These are phyloP conservation scores for Coemansia sp. DNA, from an alignment of 192 early-diverging fungal species.

Conservation along the genomic window DNA sequence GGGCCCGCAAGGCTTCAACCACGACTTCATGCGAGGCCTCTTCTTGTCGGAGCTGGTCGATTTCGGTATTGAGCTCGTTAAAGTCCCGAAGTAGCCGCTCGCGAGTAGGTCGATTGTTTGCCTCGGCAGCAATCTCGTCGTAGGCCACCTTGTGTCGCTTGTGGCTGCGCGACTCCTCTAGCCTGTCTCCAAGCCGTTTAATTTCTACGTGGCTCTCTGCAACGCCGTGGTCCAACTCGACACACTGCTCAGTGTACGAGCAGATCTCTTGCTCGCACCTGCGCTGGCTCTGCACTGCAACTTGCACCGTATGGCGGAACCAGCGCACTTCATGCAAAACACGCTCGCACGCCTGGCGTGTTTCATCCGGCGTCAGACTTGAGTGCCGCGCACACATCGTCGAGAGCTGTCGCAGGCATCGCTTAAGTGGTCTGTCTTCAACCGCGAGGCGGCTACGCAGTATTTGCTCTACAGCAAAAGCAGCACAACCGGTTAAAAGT, in stretches of 20 bases:
- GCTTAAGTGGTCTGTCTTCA: slow-evolving; percentile 47
- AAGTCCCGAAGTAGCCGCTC: slow-evolving; percentile 28
- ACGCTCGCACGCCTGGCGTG: slow-evolving; percentile 19
- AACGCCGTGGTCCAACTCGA: slow-evolving; percentile 18
- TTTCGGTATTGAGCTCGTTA: slow-evolving; percentile 27
- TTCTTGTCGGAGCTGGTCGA: slow-evolving; percentile 44
- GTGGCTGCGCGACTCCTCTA: slow-evolving; percentile 50
- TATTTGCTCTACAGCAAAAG: slow-evolving; percentile 31
- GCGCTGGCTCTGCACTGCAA: slow-evolving; percentile 43
- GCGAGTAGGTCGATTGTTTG: slow-evolving; percentile 37
- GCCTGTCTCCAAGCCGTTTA: slow-evolving; percentile 28
- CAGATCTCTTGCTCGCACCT: slow-evolving; percentile 30
- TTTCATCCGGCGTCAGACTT: slow-evolving; percentile 28
- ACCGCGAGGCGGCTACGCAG: slow-evolving; percentile 41
- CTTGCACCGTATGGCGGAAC: slow-evolving; percentile 43
- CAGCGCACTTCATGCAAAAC: slow-evolving; percentile 48
- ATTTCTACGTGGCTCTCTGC: slow-evolving; percentile 9
- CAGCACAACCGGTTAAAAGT: background rate
- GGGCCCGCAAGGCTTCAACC: slow-evolving; percentile 26
- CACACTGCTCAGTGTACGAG: slow-evolving; percentile 19
- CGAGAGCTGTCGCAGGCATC: slow-evolving; percentile 45
- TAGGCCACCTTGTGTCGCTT: slow-evolving; percentile 54
- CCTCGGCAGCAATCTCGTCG: slow-evolving; percentile 50
- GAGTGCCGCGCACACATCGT: slow-evolving; percentile 29
- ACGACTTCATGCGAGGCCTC: slow-evolving; percentile 28